A percentile compares a stretch with the other conserved stretches of the same genome.
Evolutionary conservation across 768 basidiomycete genomes (phyloP).

Genomic region (Dictyophora rubrovolvata): DNA sequence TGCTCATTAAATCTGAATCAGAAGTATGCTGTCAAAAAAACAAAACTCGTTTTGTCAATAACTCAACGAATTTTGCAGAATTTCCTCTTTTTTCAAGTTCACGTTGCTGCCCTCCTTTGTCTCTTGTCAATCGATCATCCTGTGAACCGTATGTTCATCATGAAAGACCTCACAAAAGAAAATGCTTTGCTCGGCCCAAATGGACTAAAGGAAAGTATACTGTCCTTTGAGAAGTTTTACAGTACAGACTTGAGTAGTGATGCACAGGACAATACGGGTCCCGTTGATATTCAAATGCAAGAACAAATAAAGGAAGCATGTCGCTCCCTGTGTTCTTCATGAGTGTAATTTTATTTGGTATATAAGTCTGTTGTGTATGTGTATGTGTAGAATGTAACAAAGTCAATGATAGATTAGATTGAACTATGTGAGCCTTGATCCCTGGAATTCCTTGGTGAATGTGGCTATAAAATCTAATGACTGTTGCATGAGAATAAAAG

Average conservation of each 20-base stretch:
- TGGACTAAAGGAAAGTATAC: not conserved
- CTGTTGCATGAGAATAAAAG: no score
- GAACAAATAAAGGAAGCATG: not conserved
- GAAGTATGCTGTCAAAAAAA: conserved; percentile 23
- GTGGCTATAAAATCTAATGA: no score
- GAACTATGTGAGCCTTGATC: no score
- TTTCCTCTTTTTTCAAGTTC: conserved; percentile 40
- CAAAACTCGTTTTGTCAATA: conserved; percentile 26
- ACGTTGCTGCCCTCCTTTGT: conserved; percentile 66
- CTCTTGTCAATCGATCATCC: conserved; percentile 29
- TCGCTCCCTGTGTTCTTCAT: not conserved
- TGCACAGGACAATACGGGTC: not conserved
- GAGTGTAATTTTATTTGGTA: not conserved
- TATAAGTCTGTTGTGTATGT: not conserved
- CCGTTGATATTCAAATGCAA: not conserved
- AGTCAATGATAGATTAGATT: no score
- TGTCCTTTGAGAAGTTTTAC: not conserved
- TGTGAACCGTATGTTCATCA: conserved; percentile 23
- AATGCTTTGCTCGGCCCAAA: not conserved
- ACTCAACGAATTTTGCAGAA: not conserved
- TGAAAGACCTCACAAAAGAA: conserved; percentile 20
- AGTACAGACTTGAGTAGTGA: not conserved
- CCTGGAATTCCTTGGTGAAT: no score
- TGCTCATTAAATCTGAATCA: conserved; percentile 20
- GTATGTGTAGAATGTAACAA: not conserved